Base-by-base conservation (phyloP, 306 rosid genomes). In the Arachis stenosperma region DNA sequence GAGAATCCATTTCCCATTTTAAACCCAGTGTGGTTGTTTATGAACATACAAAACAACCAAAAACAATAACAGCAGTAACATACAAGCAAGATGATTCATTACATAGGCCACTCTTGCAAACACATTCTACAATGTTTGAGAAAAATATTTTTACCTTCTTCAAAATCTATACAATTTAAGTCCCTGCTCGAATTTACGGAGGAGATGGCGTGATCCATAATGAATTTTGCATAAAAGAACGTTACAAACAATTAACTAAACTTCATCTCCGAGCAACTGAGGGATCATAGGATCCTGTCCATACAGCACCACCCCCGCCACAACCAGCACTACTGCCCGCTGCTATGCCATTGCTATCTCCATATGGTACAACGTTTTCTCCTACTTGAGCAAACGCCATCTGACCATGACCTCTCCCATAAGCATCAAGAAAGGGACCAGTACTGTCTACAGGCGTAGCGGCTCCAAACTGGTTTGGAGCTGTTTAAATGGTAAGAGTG, bases 391-490 rank as follows among this genome's bases (percentile, higher is more conserved):
- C 78, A 76, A 39, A 51, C 68, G 65, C 79, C 63, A 64, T 74
- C 48, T 79, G 78, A 79, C 66, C 80, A 53, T 80, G 85, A 79
- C 79, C 53, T 82, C 85, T 81, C 51, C 87, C 89, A 43, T 83
- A 87, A 76, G 69, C 76, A 65, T 88, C 90, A 39, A 61, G 2
- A 75, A 68, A 82, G 39, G 82, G 43, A 12, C 84, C 77, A 15
- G 53, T 66, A 66, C 87, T 79, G 41, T 63, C 78, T 75, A 70
- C 56, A 5, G 81, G 79, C 7, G 77, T 79, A 39, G 85, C 67
- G 6, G 83, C 82, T 66, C 81, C 56, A n/a, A 55, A 81, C 33
- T 64, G 62, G 59, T 71, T 71, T 44, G 96, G 79, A 56, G 86
- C 95, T 87, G 87, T 70, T 69, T 64, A 56, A 53, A 40, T 2